Conservation (phyloP, 1,139 yeast genomes). For the Geotrichum bryndzae region DNA sequence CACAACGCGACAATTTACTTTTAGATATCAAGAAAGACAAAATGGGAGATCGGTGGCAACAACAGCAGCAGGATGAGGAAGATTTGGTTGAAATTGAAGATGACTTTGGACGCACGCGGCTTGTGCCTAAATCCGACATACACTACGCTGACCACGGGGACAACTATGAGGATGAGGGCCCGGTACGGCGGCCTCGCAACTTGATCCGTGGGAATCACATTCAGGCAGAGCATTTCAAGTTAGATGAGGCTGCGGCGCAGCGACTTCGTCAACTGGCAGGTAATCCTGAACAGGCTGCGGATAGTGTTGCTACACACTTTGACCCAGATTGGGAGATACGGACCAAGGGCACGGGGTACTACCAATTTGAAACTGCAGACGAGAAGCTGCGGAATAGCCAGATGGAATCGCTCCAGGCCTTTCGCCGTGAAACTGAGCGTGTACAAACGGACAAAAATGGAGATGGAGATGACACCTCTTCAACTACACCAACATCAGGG, state of each 20-base stretch:
- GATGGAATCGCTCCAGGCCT: constrained; percentile 5
- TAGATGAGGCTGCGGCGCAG: constrained; percentile 11
- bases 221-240: constrained; percentile 9
- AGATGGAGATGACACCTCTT: neutral
- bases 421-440: constrained; percentile 6
- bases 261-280: constrained; percentile 3
- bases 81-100: constrained; percentile 31
- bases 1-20: constrained; percentile 5
- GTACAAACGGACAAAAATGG: neutral
- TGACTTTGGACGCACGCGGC: constrained; percentile 33
- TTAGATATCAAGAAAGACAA: constrained; percentile 1
- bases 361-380: constrained; percentile 10
- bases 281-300: neutral
- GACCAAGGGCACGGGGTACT: constrained; percentile 16
- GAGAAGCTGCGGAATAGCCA: constrained; percentile 6
- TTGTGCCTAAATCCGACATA: constrained; percentile 22
- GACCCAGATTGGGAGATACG: constrained; percentile 17
- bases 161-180: constrained; percentile 4
- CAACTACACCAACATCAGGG: neutral
- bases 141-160: neutral
- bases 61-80: neutral
- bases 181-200: constrained; percentile 4
- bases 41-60: neutral
- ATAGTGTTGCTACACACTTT: constrained; percentile 8
- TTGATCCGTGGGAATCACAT: constrained; percentile 12